phyloP scores from a whole-genome alignment of 768 basidiomycete species.

The Antrodiella citrinella region DNA sequence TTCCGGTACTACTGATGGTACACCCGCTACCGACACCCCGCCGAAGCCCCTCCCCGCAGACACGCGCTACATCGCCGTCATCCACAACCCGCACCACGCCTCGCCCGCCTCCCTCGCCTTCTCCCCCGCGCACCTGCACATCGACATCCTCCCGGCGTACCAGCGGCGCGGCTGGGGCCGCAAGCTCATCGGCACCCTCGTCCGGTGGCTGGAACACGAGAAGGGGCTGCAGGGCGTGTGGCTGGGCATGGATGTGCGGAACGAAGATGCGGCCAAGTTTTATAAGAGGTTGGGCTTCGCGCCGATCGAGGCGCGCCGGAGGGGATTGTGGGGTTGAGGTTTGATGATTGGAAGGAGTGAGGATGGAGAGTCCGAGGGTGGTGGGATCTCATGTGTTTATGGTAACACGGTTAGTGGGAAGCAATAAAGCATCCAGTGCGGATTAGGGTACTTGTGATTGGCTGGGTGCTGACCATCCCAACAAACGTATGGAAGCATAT shows the following conservation, averaged over 20 bases:
- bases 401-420: too few relatives aligned
- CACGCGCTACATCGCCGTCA: conserved; percentile 26
- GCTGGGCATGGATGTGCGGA: conserved; percentile 62
- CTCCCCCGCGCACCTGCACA: conserved; percentile 70
- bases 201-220: conserved; percentile 41
- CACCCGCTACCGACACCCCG: conserved; percentile 5
- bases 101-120: conserved; percentile 50
- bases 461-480: too few relatives aligned
- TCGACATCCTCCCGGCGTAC: conserved; percentile 59
- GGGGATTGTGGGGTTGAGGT: conserved; percentile 46
- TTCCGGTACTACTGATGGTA: neutral
- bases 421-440: too few relatives aligned
- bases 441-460: too few relatives aligned
- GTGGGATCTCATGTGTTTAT: too few relatives aligned
- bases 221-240: conserved; percentile 44
- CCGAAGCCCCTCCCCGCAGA: conserved; percentile 28
- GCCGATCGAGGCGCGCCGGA: conserved; percentile 44
- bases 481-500: too few relatives aligned
- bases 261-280: conserved; percentile 50
- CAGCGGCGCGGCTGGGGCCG: conserved; percentile 69
- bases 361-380: neutral
- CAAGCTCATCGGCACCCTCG: conserved; percentile 46
- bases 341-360: conserved; percentile 25
- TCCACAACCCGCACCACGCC: conserved; percentile 31
- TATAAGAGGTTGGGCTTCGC: conserved; percentile 58